A percentile compares a stretch with the other conserved stretches of the same genome.
These are phyloP conservation scores for Hypericum perforatum DNA, from an alignment of 345 rosid species.

Conservation along the genomic window DNA sequence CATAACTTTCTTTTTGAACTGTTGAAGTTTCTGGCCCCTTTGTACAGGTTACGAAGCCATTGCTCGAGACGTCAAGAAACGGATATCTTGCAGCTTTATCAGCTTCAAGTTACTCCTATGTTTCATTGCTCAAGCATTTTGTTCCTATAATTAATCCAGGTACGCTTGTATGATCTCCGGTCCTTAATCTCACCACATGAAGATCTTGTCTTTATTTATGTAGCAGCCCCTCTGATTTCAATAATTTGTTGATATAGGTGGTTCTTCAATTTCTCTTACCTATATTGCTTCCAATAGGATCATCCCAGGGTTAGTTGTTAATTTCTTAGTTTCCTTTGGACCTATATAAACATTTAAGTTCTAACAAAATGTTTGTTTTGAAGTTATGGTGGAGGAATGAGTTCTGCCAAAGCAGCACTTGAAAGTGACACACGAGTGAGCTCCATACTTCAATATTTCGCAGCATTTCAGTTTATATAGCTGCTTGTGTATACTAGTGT, in stretches of 20 bases:
- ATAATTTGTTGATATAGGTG: slow-evolving; percentile 44
- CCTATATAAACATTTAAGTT: no score
- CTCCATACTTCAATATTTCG: slow-evolving; percentile 1
- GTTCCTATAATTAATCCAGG: slow-evolving; percentile 94
- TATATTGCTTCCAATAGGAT: slow-evolving; percentile 90
- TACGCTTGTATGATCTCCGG: slow-evolving; percentile 12
- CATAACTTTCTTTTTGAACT: slow-evolving; percentile 2
- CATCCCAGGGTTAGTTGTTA: slow-evolving; percentile 66
- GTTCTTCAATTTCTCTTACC: slow-evolving; percentile 86
- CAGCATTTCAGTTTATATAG: neutral
- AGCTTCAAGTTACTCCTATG: slow-evolving; percentile 87
- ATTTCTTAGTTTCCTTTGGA: neutral
- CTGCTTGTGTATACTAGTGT: neutral
- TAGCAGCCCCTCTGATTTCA: neutral
- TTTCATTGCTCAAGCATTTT: slow-evolving; percentile 81
- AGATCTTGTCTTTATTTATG: neutral
- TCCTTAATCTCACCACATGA: neutral
- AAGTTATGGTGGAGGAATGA: slow-evolving; percentile 99
- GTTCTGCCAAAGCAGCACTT: slow-evolving; percentile 93
- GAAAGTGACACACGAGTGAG: slow-evolving; percentile 87
- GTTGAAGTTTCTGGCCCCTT: neutral
- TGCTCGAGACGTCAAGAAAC: slow-evolving; percentile 84
- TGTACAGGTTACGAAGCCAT: slow-evolving; percentile 71
- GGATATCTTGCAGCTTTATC: slow-evolving; percentile 92
- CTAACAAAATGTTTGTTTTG: neutral